Evolutionary conservation across 805 yeast genomes (phyloP).

Genomic region (Teunomyces barrocoloradensis): DNA sequence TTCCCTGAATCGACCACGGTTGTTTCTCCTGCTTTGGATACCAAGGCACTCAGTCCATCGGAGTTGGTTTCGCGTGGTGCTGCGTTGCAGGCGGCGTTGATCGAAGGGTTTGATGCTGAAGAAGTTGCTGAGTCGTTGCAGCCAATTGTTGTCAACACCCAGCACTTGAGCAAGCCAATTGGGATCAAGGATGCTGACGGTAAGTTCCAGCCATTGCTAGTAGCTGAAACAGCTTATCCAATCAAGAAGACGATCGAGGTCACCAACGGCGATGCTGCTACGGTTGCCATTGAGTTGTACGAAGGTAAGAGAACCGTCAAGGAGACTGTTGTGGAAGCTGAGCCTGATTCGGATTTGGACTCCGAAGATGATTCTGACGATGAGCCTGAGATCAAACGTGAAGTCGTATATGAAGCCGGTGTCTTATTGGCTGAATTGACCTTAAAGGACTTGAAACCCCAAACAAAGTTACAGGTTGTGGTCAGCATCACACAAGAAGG

Average conservation of each 20-base stretch:
- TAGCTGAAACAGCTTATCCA: slow-evolving; percentile 87
- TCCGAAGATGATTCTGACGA: slow-evolving; percentile 60
- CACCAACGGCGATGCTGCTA: slow-evolving; percentile 56
- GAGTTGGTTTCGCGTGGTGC: slow-evolving; percentile 93
- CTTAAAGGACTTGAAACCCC: slow-evolving; percentile 64
- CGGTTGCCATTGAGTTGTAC: slow-evolving; percentile 64
- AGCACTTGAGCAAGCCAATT: slow-evolving; percentile 78
- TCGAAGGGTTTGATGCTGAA: slow-evolving; percentile 79
- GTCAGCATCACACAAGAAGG: slow-evolving; percentile 66
- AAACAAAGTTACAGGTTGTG: slow-evolving; percentile 65
- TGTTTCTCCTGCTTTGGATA: slow-evolving; percentile 67
- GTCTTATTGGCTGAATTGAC: slow-evolving; percentile 75
- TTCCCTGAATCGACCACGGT: slow-evolving; percentile 81
- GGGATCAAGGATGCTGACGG: slow-evolving; percentile 79
- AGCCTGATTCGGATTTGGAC: slow-evolving; percentile 28
- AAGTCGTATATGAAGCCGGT: slow-evolving; percentile 71
- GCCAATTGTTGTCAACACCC: slow-evolving; percentile 83
- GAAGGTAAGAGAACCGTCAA: slow-evolving; percentile 85
- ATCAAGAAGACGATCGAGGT: slow-evolving; percentile 72
- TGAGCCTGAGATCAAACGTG: slow-evolving; percentile 85
- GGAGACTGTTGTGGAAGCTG: slow-evolving; percentile 76
- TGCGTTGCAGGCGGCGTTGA: slow-evolving; percentile 89
- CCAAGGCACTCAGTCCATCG: slow-evolving; percentile 82
- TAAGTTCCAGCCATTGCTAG: slow-evolving; percentile 67
- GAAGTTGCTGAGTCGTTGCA: slow-evolving; percentile 77